Percentiles rank a stretch among this genome's conserved stretches.
phyloP scores from a whole-genome alignment of 768 basidiomycete species.

The Pulveroboletus sp. region DNA sequence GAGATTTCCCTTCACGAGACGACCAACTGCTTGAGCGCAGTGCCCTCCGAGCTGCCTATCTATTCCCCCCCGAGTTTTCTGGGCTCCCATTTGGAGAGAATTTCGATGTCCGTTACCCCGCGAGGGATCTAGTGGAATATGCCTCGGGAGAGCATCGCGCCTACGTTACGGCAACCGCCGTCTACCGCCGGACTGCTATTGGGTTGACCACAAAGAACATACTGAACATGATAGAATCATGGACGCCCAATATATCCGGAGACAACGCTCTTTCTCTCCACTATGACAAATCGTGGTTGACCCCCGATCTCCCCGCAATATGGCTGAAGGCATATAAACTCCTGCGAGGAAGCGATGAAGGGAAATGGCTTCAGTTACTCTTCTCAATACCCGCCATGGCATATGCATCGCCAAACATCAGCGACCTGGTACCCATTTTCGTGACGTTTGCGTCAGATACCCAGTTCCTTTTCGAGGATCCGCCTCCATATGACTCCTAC shows the following conservation, averaged over 20 bases:
- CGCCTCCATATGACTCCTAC: conserved; percentile 13
- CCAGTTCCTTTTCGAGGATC: conserved; percentile 4
- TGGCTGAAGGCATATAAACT: conserved; percentile 29
- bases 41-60: background rate
- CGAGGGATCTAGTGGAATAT: conserved; percentile 3
- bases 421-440: conserved; percentile 22
- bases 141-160: conserved; percentile 9
- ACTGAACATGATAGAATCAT: conserved; percentile 8
- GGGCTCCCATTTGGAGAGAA: background rate
- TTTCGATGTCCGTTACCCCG: conserved; percentile 4
- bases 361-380: conserved; percentile 16
- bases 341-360: conserved; percentile 12
- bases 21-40: conserved; percentile 14
- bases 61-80: conserved; percentile 2
- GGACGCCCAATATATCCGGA: background rate
- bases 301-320: conserved; percentile 9
- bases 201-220: background rate
- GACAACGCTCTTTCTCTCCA: conserved; percentile 3
- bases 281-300: conserved; percentile 27
- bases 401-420: conserved; percentile 18
- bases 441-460: conserved; percentile 28
- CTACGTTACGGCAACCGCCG: conserved; percentile 6
- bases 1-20: conserved; percentile 2
- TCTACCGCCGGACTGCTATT: background rate
- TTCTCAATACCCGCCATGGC: conserved; percentile 30